Conservation (phyloP, 2,329 filamentous ascomycete species). For the Coccinonectria pachysandricola region DNA sequence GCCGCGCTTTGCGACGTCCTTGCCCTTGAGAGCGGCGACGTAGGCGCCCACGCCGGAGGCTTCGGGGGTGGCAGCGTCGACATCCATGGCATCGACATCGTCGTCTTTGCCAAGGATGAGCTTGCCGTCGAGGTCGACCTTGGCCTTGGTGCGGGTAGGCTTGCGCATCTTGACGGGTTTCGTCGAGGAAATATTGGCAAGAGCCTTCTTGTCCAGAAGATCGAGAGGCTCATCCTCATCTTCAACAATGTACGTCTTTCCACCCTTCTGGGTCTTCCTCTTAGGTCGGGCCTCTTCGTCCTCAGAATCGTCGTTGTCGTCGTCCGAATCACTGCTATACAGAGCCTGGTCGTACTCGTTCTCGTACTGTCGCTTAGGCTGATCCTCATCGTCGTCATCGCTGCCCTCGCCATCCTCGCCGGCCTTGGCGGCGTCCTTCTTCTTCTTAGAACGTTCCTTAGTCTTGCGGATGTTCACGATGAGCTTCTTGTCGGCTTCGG, state of each 20-base stretch:
- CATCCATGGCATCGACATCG: conserved; percentile 48
- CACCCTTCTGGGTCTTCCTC: conserved; percentile 47
- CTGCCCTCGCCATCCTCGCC: conserved; percentile 48
- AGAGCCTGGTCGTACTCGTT: conserved; percentile 95
- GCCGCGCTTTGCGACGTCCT: conserved; percentile 54
- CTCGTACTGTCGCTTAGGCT: conserved; percentile 55
- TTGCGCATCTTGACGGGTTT: conserved; percentile 60
- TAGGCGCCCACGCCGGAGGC: conserved; percentile 55
- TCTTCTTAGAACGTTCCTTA: conserved; percentile 80
- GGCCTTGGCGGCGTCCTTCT: conserved; percentile 60
- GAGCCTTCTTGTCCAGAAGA: conserved; percentile 75
- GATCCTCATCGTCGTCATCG: conserved; percentile 40
- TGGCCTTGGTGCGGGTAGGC: conserved; percentile 50
- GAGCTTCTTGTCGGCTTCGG: conserved; percentile 79
- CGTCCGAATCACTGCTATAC: conserved; percentile 67
- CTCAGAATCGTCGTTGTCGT: conserved; percentile 39
- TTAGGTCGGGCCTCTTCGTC: conserved; percentile 41
- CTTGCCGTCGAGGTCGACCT: conserved; percentile 68
- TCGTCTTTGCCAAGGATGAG: conserved; percentile 58
- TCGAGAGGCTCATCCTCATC: conserved; percentile 92
- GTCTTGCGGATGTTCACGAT: conserved; percentile 93
- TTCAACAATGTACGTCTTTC: conserved; percentile 80
- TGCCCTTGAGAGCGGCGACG: conserved; percentile 57
- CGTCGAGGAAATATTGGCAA: conserved; percentile 88
- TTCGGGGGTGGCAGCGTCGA: conserved; percentile 52